A percentile compares a stretch with the other conserved stretches of the same genome.
phyloP scores from a whole-genome alignment of 345 rosid genomes.

The Iberis pinnata region DNA sequence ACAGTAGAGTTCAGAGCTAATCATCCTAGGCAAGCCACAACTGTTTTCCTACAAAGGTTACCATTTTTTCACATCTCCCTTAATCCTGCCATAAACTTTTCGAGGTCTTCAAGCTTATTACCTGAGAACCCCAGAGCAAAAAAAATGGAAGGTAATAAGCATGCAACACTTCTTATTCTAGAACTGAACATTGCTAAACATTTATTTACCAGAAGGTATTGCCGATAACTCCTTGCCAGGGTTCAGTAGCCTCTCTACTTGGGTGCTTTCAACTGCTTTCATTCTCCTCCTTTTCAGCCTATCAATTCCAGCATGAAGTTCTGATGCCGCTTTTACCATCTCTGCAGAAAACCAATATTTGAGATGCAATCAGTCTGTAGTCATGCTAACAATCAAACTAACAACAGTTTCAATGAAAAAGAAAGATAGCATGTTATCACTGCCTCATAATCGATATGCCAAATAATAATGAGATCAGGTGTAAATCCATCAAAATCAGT shows the following conservation, averaged over 20 bases:
- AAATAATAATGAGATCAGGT: no score
- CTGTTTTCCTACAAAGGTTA: neutral
- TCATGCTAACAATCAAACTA: slow-evolving; percentile 7
- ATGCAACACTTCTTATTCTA: neutral
- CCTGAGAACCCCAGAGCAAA: slow-evolving; percentile 32
- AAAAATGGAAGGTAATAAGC: neutral
- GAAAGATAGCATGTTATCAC: neutral
- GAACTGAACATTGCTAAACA: slow-evolving; percentile 6
- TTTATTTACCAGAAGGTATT: slow-evolving; percentile 15
- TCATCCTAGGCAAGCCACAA: no score
- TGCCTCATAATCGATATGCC: neutral
- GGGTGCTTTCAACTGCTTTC: slow-evolving; percentile 23
- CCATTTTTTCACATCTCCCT: slow-evolving; percentile 37
- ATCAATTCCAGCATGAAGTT: slow-evolving; percentile 44
- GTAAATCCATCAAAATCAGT: no score
- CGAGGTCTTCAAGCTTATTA: slow-evolving; percentile 51
- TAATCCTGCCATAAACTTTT: slow-evolving; percentile 42
- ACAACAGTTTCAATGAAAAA: neutral
- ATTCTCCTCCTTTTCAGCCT: slow-evolving; percentile 34
- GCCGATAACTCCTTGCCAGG: slow-evolving; percentile 27
- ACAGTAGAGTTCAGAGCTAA: neutral
- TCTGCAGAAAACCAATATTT: slow-evolving; percentile 37
- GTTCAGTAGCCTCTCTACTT: slow-evolving; percentile 33
- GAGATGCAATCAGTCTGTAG: neutral
- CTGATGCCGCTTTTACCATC: slow-evolving; percentile 48